phyloP scores from a whole-genome alignment of 2,329 filamentous ascomycete genomes.

The Pleoardoris graminearum region DNA sequence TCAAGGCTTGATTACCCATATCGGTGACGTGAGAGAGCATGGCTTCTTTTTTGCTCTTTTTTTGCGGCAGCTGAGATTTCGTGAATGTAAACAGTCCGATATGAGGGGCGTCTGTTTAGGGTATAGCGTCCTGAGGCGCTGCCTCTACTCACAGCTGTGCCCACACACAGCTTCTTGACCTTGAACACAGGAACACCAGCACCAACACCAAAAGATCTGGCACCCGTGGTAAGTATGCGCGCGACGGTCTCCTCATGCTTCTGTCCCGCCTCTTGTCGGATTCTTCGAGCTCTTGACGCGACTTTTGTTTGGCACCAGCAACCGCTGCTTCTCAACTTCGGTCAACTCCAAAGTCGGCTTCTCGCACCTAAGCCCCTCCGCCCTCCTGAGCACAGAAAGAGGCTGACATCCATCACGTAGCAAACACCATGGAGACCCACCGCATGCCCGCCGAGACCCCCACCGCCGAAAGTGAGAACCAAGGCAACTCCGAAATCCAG shows the following conservation, averaged over 20 bases:
- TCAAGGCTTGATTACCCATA: too few relatives aligned
- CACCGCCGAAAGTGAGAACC: too few relatives aligned
- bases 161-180: not conserved
- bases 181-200: not conserved
- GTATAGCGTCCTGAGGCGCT: not conserved
- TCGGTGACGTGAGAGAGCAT: too few relatives aligned
- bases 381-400: not conserved
- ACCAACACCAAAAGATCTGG: not conserved
- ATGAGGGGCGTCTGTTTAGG: not conserved
- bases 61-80: not conserved
- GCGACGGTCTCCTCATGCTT: not conserved
- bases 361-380: too few relatives aligned
- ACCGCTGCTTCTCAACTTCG: too few relatives aligned
- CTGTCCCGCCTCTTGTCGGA: too few relatives aligned
- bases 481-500: too few relatives aligned
- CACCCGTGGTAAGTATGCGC: not conserved
- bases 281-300: too few relatives aligned
- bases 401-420: not conserved
- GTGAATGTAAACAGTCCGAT: not conserved
- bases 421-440: not conserved
- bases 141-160: too few relatives aligned
- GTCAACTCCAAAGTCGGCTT: too few relatives aligned
- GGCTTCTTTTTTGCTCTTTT: not conserved
- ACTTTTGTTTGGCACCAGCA: too few relatives aligned
- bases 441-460: too few relatives aligned